A percentile compares a stretch with the other conserved stretches of the same genome.
Evolutionary conservation across 805 yeast species (phyloP).

Genomic region (Priceomyces carsonii): DNA sequence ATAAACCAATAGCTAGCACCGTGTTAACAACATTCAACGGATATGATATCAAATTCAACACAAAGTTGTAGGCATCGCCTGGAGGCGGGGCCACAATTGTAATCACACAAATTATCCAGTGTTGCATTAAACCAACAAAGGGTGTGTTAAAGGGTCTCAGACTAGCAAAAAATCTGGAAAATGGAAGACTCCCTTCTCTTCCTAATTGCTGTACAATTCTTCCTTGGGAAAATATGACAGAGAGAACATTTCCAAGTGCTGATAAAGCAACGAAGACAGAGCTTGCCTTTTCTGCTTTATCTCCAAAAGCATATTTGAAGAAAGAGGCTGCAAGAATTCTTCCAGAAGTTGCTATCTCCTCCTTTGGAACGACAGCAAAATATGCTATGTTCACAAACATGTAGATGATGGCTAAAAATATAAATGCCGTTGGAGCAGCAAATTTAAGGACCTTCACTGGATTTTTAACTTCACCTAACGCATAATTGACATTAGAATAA

Average conservation of each 20-base stretch:
- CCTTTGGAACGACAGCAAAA: slow-evolving; percentile 77
- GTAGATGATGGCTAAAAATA: slow-evolving; percentile 62
- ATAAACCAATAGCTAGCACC: slow-evolving; percentile 60
- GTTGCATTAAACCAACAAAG: slow-evolving; percentile 69
- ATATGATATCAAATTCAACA: slow-evolving; percentile 76
- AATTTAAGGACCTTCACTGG: slow-evolving; percentile 67
- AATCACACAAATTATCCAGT: slow-evolving; percentile 72
- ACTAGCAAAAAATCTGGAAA: slow-evolving; percentile 67
- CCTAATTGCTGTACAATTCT: slow-evolving; percentile 79
- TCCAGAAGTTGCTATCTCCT: slow-evolving; percentile 58
- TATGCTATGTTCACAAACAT: slow-evolving; percentile 78
- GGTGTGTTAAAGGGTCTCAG: slow-evolving; percentile 76
- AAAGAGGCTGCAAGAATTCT: slow-evolving; percentile 75
- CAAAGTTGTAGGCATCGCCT: slow-evolving; percentile 84
- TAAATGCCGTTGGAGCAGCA: slow-evolving; percentile 76
- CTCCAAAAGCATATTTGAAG: slow-evolving; percentile 71
- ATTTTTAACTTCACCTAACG: slow-evolving; percentile 74
- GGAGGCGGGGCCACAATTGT: slow-evolving; percentile 76
- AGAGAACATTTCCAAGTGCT: slow-evolving; percentile 79
- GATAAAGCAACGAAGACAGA: slow-evolving; percentile 79
- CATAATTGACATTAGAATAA: slow-evolving; percentile 80
- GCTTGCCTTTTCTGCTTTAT: slow-evolving; percentile 67
- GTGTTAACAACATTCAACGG: slow-evolving; percentile 78
- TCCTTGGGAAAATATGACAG: slow-evolving; percentile 81
- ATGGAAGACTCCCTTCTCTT: slow-evolving; percentile 79